A percentile compares a stretch with the other conserved stretches of the same genome.
Evolutionary conservation across 140 eudicot genomes (phyloP).

Genomic region (Oenanthe javanica): DNA sequence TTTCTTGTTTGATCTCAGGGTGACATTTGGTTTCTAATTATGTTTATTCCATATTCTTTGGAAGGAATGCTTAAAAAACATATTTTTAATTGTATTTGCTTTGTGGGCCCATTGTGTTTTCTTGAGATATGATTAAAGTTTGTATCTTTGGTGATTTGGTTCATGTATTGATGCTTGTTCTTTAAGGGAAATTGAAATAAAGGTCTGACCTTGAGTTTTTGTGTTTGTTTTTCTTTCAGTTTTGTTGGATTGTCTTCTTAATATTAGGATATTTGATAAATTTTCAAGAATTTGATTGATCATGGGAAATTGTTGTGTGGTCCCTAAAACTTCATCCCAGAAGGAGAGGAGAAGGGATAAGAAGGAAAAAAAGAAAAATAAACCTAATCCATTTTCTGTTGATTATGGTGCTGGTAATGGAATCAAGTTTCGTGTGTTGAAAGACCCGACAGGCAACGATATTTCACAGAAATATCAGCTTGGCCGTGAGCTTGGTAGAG

Average conservation of each 20-base stretch:
- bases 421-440: conserved; percentile 11
- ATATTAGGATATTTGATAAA: conserved; percentile 6
- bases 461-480: conserved; percentile 18
- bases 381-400: conserved; percentile 10
- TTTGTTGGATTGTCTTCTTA: background rate
- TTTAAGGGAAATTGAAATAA: background rate
- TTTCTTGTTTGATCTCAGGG: background rate
- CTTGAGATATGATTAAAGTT: background rate
- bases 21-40: background rate
- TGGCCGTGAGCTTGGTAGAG: conserved; percentile 33
- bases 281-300: conserved; percentile 15
- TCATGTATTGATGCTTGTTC: background rate
- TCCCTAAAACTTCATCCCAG: conserved; percentile 38
- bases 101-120: background rate
- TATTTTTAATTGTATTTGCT: background rate
- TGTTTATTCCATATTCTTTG: background rate
- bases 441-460: conserved; percentile 20
- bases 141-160: background rate
- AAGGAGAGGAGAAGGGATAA: conserved; percentile 22
- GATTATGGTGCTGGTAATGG: conserved; percentile 10
- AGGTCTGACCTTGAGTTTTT: background rate
- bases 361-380: conserved; percentile 5
- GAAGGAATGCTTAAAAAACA: background rate
- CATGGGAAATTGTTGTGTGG: conserved; percentile 81
- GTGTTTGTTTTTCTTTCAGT: background rate